Conservation (phyloP, 352 stramenopile genomes). For the Phytophthora cryptogea region DNA sequence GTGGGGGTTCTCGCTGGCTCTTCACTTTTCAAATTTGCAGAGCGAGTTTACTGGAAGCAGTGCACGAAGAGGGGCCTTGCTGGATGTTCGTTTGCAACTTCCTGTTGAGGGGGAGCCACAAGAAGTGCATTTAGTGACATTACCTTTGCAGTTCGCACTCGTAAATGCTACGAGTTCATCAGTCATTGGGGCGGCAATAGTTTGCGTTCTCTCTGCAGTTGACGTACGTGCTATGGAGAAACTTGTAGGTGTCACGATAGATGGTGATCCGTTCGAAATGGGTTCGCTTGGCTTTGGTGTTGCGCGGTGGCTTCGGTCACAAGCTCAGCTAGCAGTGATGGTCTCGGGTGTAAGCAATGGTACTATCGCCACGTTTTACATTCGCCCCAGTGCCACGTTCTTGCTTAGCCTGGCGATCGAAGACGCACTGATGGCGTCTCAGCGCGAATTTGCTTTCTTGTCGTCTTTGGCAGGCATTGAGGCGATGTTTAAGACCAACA, state of each 20-base stretch:
- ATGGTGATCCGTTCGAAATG: background rate
- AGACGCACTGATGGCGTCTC: background rate
- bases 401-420: background rate
- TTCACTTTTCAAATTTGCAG: background rate
- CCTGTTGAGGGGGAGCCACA: background rate
- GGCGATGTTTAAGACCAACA: background rate
- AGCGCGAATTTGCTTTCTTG: background rate
- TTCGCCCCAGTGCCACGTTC: constrained; percentile 1
- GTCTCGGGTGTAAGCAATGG: constrained; percentile 1
- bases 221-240: constrained; percentile 1
- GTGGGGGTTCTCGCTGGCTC: background rate
- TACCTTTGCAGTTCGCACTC: background rate
- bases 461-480: background rate
- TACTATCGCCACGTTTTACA: constrained; percentile 1
- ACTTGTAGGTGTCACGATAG: background rate
- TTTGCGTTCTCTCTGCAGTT: background rate
- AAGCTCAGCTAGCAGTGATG: constrained; percentile 1
- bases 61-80: background rate
- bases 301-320: constrained; percentile 1
- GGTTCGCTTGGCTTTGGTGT: background rate
- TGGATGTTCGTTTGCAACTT: constrained; percentile 1
- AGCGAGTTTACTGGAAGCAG: background rate
- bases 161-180: background rate
- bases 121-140: constrained; percentile 1
- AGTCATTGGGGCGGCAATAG: background rate